Conservation (phyloP, 2,329 filamentous ascomycete genomes). For the Claviceps citrina region DNA sequence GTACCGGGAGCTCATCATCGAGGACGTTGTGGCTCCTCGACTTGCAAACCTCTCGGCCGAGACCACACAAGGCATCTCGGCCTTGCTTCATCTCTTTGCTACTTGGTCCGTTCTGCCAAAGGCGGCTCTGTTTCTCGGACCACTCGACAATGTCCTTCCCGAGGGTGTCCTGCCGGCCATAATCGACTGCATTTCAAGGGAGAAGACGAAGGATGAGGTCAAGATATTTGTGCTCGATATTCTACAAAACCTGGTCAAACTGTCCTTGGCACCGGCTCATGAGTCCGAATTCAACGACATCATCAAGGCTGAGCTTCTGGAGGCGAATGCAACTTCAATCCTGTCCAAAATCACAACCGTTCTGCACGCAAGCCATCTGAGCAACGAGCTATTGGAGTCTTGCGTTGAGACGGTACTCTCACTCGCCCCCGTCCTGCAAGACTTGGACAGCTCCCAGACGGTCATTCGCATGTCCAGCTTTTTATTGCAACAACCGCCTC, state of each 20-base stretch:
- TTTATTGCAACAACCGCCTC: slow-evolving; percentile 70
- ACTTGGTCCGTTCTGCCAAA: slow-evolving; percentile 60
- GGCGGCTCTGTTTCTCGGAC: slow-evolving; percentile 50
- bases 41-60: slow-evolving; percentile 67
- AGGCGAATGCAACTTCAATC: slow-evolving; percentile 42
- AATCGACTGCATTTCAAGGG: slow-evolving; percentile 53
- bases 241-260: slow-evolving; percentile 50
- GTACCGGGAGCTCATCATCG: slow-evolving; percentile 56
- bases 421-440: slow-evolving; percentile 54
- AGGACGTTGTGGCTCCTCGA: slow-evolving; percentile 61
- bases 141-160: slow-evolving; percentile 27
- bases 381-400: slow-evolving; percentile 62
- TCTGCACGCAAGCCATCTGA: slow-evolving; percentile 42
- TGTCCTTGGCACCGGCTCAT: slow-evolving; percentile 38
- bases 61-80: slow-evolving; percentile 79
- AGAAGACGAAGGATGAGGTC: slow-evolving; percentile 72
- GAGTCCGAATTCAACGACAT: slow-evolving; percentile 42
- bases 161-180: slow-evolving; percentile 53
- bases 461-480: slow-evolving; percentile 68
- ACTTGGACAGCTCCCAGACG: slow-evolving; percentile 54
- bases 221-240: slow-evolving; percentile 69
- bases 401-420: slow-evolving; percentile 68
- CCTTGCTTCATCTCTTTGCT: slow-evolving; percentile 62
- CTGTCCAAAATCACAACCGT: slow-evolving; percentile 53
- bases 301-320: slow-evolving; percentile 40